phyloP scores from a whole-genome alignment of 768 basidiomycete species.

The Mycena belliarum region DNA sequence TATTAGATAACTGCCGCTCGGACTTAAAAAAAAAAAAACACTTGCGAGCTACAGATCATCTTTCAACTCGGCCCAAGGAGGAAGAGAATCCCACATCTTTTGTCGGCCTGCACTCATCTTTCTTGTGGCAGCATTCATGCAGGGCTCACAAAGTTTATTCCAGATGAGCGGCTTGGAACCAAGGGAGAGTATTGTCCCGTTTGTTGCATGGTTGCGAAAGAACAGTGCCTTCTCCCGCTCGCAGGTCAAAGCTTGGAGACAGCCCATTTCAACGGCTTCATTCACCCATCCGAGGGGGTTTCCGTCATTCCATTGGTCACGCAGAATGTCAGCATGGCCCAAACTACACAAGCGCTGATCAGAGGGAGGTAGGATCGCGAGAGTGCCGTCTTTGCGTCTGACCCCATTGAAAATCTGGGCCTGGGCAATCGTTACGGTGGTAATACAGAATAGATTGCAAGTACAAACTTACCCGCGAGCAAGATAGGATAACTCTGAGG shows the following conservation, averaged over 20 bases:
- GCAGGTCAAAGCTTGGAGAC: not conserved
- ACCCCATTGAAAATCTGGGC: conserved; percentile 12
- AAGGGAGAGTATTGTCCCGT: conserved; percentile 1
- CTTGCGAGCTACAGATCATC: not conserved
- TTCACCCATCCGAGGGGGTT: conserved; percentile 11
- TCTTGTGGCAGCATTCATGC: not conserved
- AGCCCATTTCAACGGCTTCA: not conserved
- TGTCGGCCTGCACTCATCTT: conserved; percentile 12
- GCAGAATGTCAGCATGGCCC: not conserved
- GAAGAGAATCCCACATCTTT: conserved; percentile 18
- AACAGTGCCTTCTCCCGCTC: not conserved
- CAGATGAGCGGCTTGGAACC: no score
- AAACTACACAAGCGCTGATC: conserved; percentile 14
- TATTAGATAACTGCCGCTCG: no score
- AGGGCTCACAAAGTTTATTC: conserved; percentile 3
- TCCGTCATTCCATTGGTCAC: conserved; percentile 10
- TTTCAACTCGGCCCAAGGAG: conserved; percentile 15
- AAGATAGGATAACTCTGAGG: not conserved
- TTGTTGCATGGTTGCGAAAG: not conserved
- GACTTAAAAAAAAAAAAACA: no score
- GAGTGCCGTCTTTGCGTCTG: conserved; percentile 5
- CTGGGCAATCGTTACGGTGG: not conserved
- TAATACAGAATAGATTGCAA: no score
- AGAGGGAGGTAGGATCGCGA: conserved; percentile 3
- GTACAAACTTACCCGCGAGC: not conserved